Base-by-base conservation (phyloP, 2,329 filamentous ascomycete species). In the Tolypocladium paradoxum region DNA sequence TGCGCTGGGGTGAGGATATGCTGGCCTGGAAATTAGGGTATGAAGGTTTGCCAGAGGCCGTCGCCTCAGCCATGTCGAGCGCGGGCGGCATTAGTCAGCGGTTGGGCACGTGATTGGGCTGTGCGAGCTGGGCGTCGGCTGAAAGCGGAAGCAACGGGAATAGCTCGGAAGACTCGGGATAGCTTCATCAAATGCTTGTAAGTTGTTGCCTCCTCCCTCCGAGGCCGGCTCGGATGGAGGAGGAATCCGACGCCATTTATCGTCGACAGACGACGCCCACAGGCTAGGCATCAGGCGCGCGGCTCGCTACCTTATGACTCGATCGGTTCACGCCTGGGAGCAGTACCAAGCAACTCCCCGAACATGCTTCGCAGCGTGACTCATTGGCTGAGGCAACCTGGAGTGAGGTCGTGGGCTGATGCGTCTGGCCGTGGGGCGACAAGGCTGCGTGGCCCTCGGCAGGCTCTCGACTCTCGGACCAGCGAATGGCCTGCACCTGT, bases 41-140 rank as follows among this genome's bases (percentile, higher is more conserved):
- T 58, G 59, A 61, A 61, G 55, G 57, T 59, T 56, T 54, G 55
- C 48, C 47, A 50, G 18, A 24, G 27, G 52, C 12, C 20, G 22
- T n/a, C 45, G 4, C 27, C 11, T 37, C 31, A 18, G 37, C 31
- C 38, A 51, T 49, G 43, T 29, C 22, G 53, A 51, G 55, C 50
- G 50, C 40, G 37, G 48, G 35, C 46, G 45, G 52, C 54, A 64
- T 68, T 66, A 68, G 65, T 68, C 62, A 66, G 57, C 31, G 6
- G 1, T 1, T 0, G 9, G 2, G 33, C 64, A 68, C 66, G 66
- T 68, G 65, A 65, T 38, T 47, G 12, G 22, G 22, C 9, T 6
- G 37, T 22, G 24, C 16, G 24, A n/a, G 29, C 2, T 45, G 24
- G 43, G 43, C 27, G 27, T 47, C 43, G 43, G 43, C 43, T 31